A percentile compares a stretch with the other conserved stretches of the same genome.
phyloP scores from a whole-genome alignment of 768 basidiomycete species.

The Imleria badia region DNA sequence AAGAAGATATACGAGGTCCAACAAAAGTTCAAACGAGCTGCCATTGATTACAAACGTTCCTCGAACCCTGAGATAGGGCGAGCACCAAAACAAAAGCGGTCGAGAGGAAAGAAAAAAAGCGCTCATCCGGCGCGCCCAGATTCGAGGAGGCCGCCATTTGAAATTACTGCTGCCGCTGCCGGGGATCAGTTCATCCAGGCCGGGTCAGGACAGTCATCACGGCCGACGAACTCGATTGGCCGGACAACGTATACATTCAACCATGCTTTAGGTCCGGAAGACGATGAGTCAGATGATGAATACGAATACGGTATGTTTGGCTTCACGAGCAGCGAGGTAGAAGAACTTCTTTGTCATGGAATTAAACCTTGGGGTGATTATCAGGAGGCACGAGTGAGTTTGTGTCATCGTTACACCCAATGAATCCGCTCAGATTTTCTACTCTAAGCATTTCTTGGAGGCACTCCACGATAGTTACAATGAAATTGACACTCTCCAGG shows the following conservation, averaged over 20 bases:
- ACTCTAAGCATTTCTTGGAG: constrained; percentile 1
- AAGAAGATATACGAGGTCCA: neutral
- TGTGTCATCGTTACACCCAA: neutral
- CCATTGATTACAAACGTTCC: neutral
- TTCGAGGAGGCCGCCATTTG: neutral
- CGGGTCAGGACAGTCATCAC: neutral
- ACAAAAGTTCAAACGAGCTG: neutral
- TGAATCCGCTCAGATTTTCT: neutral
- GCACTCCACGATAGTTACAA: neutral
- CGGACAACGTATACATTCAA: neutral
- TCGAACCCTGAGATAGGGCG: neutral
- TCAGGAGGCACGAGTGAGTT: constrained; percentile 36
- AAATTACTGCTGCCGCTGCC: neutral
- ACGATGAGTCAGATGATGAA: neutral
- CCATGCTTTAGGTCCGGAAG: neutral
- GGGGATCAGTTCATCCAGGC: no score
- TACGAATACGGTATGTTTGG: neutral
- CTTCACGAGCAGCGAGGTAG: constrained; percentile 35
- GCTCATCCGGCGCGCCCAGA: neutral
- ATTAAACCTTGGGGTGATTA: constrained; percentile 41
- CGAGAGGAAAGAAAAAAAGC: neutral
- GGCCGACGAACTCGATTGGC: neutral
- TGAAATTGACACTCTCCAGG: neutral
- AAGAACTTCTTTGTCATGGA: constrained; percentile 37
- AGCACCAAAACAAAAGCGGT: neutral